Percentiles rank a stretch among this genome's conserved stretches.
phyloP scores from a whole-genome alignment of 2,329 filamentous ascomycete species.

The Aspergillus brunneoviolaceus region DNA sequence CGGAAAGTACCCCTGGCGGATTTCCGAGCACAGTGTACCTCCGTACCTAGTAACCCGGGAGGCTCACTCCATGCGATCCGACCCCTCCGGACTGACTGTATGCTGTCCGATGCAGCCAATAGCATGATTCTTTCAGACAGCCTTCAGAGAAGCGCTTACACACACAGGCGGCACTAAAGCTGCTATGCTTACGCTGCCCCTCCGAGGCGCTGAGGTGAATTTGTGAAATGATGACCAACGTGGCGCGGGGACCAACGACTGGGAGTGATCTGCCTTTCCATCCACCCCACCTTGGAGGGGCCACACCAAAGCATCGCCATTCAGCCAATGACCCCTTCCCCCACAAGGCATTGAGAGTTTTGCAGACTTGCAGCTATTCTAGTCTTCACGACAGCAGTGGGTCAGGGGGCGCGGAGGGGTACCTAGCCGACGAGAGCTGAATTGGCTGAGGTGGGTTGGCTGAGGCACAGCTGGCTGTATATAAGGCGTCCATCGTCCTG shows the following conservation, averaged over 20 bases:
- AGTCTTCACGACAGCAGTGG: neutral
- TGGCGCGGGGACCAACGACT: neutral
- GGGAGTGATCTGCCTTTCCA: conserved; percentile 6
- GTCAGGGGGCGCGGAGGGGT: conserved; percentile 4
- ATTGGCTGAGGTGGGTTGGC: conserved; percentile 3
- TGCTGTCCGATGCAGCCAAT: neutral
- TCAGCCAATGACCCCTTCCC: neutral
- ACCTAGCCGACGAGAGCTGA: neutral
- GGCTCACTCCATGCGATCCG: neutral
- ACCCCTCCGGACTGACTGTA: neutral
- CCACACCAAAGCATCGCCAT: neutral
- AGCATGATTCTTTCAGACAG: neutral
- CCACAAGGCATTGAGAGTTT: neutral
- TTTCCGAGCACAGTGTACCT: neutral
- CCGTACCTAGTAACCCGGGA: neutral
- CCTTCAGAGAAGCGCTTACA: neutral
- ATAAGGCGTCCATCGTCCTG: conserved; percentile 4
- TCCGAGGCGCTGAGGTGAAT: neutral
- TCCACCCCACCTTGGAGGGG: neutral
- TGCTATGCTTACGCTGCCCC: neutral
- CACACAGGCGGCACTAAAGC: neutral
- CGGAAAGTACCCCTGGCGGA: neutral
- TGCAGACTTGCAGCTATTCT: neutral
- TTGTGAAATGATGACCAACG: neutral
- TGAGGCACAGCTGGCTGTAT: neutral